Evolutionary conservation across 1,284 basidiomycete species (phyloP), one percentile per base, ranked within the genome.

Genomic region (Cutaneotrichosporon sp.): DNA sequence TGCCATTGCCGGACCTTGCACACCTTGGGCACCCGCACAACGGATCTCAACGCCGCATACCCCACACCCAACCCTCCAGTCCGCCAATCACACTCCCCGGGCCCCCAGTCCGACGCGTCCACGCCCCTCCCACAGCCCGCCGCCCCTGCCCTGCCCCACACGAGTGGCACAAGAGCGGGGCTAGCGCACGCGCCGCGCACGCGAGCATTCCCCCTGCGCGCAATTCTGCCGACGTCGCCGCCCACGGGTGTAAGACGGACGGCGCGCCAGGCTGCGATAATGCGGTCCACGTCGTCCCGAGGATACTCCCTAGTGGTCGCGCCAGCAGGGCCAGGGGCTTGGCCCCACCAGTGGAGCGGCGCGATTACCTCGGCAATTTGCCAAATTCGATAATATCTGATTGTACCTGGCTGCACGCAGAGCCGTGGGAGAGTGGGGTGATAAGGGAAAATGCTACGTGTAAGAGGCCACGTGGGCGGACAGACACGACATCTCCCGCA

Each of bases 1-100:
- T 46, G 45, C 22, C 45, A 46, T 46, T 46, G 45, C 45, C 45
- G 45, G 45, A 46, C 11, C 45, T n/a, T n/a, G n/a, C n/a, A n/a
- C n/a, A n/a, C n/a, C n/a, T 46, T 46, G 45, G 22, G 22, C 45
- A 46, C n/a, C 8, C 7, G 7, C 22, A 20, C 22, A 9, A 25
- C 45, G 45, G 45, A 46, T 46, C 45, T 42, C 38, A 18, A 14
- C n/a, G 38, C 38, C 38, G 18, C 38, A n/a, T 42, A n/a, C 38
- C 38, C 34, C 34, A 4, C 34, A 36, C 34, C n/a, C n/a, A n/a
- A 42, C 38, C 4, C 16, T n/a, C n/a, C n/a, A n/a, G n/a, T n/a
- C 24, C 24, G 11, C 45, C 45, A 46, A 46, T 46, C 45, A 46
- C 10, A 46, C 9, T 9, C 6, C 45, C 25, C 22, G 20, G 22